phyloP scores from a whole-genome alignment of 2,329 filamentous ascomycete species.

The Neofusicoccum kwambonambiense region DNA sequence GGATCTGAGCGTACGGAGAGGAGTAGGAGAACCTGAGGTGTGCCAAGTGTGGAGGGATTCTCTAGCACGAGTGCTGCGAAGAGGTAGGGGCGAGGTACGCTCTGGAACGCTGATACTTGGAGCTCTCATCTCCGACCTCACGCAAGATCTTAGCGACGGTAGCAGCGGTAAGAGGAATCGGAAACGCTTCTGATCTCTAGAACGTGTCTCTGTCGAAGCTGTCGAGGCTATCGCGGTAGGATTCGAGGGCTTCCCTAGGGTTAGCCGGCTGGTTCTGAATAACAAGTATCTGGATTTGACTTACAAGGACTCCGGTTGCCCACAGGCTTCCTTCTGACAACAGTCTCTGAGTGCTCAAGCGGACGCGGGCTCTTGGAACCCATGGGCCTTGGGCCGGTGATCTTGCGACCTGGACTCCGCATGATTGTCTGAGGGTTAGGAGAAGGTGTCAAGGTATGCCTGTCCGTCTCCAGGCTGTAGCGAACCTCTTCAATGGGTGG shows the following conservation, averaged over 20 bases:
- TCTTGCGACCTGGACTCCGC: conserved; percentile 27
- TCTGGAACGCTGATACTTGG: background rate
- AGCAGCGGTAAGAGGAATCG: background rate
- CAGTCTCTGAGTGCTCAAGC: conserved; percentile 60
- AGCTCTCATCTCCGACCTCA: too few species aligned
- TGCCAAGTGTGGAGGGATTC: background rate
- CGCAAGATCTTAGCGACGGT: background rate
- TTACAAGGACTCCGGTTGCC: conserved; percentile 24
- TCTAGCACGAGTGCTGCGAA: background rate
- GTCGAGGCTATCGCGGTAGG: conserved; percentile 33
- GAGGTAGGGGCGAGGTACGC: background rate
- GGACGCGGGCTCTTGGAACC: conserved; percentile 29
- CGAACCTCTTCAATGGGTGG: conserved; percentile 53
- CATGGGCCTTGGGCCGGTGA: conserved; percentile 50
- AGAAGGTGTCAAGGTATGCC: conserved; percentile 3
- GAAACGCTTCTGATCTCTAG: conserved; percentile 21
- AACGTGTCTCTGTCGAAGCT: conserved; percentile 38
- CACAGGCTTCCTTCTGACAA: conserved; percentile 41
- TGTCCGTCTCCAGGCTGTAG: conserved; percentile 50
- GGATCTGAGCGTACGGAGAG: background rate
- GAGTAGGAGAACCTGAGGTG: background rate
- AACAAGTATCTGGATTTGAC: conserved; percentile 17
- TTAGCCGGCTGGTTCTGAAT: background rate
- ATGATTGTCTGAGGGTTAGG: background rate
- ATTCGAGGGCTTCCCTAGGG: conserved; percentile 17